Conservation (phyloP, 2,329 filamentous ascomycete genomes). For the Neofusicoccum cordaticola region DNA sequence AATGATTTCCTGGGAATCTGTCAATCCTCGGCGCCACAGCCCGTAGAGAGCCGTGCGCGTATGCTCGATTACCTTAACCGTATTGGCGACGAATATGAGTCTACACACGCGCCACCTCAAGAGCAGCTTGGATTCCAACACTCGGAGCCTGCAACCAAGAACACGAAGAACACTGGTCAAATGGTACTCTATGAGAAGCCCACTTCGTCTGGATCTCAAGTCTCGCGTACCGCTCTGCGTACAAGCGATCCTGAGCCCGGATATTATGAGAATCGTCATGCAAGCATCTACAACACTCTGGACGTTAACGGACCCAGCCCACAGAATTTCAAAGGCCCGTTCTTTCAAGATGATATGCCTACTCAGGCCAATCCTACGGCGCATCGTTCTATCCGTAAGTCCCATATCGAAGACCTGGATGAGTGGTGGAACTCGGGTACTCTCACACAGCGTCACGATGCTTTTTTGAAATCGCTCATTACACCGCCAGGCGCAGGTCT, state of each 20-base stretch:
- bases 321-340: conserved; percentile 37
- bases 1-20: neutral
- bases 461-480: neutral
- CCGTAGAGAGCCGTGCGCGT: conserved; percentile 9
- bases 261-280: neutral
- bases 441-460: conserved; percentile 21
- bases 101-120: neutral
- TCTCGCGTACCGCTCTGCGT: neutral
- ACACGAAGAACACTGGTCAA: neutral
- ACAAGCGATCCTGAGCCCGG: conserved; percentile 10
- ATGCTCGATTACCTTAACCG: conserved; percentile 16
- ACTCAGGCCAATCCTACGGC: conserved; percentile 28
- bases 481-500: conserved; percentile 18
- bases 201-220: neutral
- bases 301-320: conserved; percentile 24
- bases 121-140: neutral
- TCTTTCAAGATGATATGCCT: conserved; percentile 33
- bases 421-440: conserved; percentile 38
- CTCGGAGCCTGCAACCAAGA: neutral
- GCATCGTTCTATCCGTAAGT: conserved; percentile 24
- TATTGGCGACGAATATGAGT: neutral
- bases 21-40: neutral
- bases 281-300: conserved; percentile 1
- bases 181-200: neutral
- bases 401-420: conserved; percentile 36